Percentiles rank a stretch among this genome's conserved stretches.
Evolutionary conservation across 1,284 basidiomycete genomes (phyloP).

Genomic region (Lentinula novae-zelandiae): DNA sequence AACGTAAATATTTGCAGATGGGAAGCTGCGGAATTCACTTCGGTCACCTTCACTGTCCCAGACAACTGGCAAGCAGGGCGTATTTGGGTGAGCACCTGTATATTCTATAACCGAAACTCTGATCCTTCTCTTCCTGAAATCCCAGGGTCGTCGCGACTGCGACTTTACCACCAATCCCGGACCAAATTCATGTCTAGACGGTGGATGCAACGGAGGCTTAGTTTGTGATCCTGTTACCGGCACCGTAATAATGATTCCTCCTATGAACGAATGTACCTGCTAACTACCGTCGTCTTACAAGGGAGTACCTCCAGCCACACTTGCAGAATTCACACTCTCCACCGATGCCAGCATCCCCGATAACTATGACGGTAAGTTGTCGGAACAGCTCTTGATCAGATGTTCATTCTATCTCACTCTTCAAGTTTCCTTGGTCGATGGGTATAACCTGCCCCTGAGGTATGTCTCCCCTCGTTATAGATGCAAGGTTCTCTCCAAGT

Average conservation of each 20-base stretch:
- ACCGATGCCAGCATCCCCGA: conserved; percentile 28
- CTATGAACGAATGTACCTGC: no score
- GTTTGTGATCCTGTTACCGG: conserved; percentile 38
- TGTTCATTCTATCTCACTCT: not conserved
- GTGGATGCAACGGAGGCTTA: conserved; percentile 50
- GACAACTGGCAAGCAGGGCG: conserved; percentile 46
- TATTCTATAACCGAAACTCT: not conserved
- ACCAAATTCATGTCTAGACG: conserved; percentile 47
- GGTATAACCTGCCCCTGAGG: conserved; percentile 49
- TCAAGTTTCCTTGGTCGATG: conserved; percentile 47
- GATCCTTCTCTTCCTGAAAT: not conserved
- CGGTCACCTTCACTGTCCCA: conserved; percentile 38
- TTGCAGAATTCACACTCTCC: conserved; percentile 53
- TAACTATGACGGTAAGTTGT: conserved; percentile 38
- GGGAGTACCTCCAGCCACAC: conserved; percentile 54
- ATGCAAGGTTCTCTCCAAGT: not conserved
- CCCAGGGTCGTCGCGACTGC: conserved; percentile 43
- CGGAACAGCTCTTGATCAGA: not conserved
- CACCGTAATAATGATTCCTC: conserved; percentile 28
- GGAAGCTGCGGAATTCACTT: conserved; percentile 34
- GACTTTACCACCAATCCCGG: conserved; percentile 40
- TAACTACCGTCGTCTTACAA: not conserved
- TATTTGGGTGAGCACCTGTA: conserved; percentile 34
- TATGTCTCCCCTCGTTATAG: conserved; percentile 2
- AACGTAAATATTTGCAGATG: conserved; percentile 27